Base-by-base conservation (phyloP, 345 rosid genomes). In the Populus deltoides region DNA sequence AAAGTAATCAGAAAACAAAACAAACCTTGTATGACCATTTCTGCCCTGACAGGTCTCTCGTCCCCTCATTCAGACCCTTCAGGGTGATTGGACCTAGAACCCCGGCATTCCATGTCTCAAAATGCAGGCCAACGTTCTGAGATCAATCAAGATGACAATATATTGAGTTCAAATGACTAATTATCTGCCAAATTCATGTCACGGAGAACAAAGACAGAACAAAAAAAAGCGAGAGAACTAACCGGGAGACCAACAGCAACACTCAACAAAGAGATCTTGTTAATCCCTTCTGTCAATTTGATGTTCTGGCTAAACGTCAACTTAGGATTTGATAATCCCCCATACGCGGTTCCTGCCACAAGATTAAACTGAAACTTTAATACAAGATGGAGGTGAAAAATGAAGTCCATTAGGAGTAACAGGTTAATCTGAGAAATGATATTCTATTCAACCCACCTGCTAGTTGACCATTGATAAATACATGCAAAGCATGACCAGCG, bases 211-310 rank as follows among this genome's bases (percentile, higher is more conserved):
- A 20, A 27, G 33, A 9, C 31, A 13, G 4, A 2, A 7, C 15
- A 41, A 22, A 22, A 16, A 63, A 4, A 76, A 18, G 18, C 20
- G 18, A 74, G 72, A 75, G n/a, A 5, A 71, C 83, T 71, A 38
- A 85, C 88, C 77, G 73, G 84, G 7, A 86, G 80, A 24, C 88
- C 88, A 16, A 86, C 82, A 22, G 86, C 82, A 47, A 79, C 86
- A 29, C 88, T 86, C 25, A 86, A 80, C 38, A 86, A 66, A 20
- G 88, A 77, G 49, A 86, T 79, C 43, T 73, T 80, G 81, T 86
- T 86, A 51, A 63, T 66, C 27, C 88, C 88, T 1, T 73, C 83
- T 10, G 20, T 71, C 66, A 85, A 53, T 47, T 83, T 77, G 47
- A 81, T 80, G 33, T 80, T 73, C 76, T 82, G 67, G 70, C 79